These are phyloP conservation scores for Vicia faba DNA, from an alignment of 306 rosid species.

Conservation along the genomic window DNA sequence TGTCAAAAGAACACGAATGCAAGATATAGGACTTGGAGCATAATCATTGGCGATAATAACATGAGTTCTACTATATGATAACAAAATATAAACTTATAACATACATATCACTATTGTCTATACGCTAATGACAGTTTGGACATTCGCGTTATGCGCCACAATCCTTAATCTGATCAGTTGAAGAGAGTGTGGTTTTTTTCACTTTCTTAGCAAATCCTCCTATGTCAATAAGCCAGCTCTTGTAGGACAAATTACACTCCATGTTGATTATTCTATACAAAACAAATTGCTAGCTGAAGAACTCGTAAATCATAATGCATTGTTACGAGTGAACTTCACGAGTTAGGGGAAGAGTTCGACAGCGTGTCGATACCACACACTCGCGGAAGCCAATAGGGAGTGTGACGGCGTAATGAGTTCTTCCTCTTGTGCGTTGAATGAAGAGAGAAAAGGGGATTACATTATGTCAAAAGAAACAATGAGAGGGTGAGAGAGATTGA, in stretches of 20 bases:
- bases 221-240: constrained; percentile 76
- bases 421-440: too few relatives aligned
- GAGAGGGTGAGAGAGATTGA: too few relatives aligned
- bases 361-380: too few relatives aligned
- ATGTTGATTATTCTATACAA: constrained; percentile 23
- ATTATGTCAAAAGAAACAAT: too few relatives aligned
- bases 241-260: constrained; percentile 41
- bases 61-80: too few relatives aligned
- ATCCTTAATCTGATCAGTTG: constrained; percentile 64
- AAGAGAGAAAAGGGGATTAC: too few relatives aligned
- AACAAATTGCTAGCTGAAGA: background rate
- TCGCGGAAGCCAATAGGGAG: too few relatives aligned
- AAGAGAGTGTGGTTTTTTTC: constrained; percentile 49
- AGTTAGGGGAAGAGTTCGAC: too few relatives aligned
- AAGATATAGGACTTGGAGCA: constrained; percentile 33
- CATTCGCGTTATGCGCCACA: constrained; percentile 81
- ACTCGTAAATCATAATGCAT: background rate
- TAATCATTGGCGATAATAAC: too few relatives aligned
- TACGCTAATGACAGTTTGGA: constrained; percentile 64
- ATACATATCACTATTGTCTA: constrained; percentile 83
- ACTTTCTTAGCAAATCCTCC: constrained; percentile 89
- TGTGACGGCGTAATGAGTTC: too few relatives aligned
- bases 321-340: too few relatives aligned
- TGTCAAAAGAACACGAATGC: background rate
- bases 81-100: too few relatives aligned